phyloP scores from a whole-genome alignment of 805 yeast species.

The Metschnikowia proteae region DNA sequence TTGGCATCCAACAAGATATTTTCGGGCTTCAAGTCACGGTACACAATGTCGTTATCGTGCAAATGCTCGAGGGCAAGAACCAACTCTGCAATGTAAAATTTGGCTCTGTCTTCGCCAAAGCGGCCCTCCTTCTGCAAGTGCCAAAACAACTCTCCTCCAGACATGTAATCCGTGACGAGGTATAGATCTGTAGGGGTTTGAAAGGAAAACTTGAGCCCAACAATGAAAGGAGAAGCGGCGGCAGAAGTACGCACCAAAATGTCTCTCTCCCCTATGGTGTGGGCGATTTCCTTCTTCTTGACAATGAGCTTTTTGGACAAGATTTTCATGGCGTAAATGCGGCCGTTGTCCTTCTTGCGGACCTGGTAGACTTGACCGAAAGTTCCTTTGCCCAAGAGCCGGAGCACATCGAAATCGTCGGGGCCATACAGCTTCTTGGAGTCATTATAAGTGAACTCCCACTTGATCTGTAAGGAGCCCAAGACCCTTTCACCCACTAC shows the following conservation, averaged over 20 bases:
- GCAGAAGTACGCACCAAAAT: slow-evolving; percentile 90
- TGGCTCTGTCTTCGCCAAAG: slow-evolving; percentile 89
- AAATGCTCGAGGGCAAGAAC: slow-evolving; percentile 90
- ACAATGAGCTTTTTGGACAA: slow-evolving; percentile 92
- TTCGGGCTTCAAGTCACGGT: slow-evolving; percentile 96
- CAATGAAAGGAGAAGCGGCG: slow-evolving; percentile 87
- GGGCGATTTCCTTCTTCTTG: slow-evolving; percentile 95
- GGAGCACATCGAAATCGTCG: slow-evolving; percentile 85
- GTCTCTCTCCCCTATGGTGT: slow-evolving; percentile 95
- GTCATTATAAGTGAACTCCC: slow-evolving; percentile 63
- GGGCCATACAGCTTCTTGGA: slow-evolving; percentile 84
- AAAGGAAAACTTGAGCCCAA: slow-evolving; percentile 91
- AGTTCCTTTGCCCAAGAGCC: slow-evolving; percentile 92
- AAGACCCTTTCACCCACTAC: slow-evolving; percentile 69
- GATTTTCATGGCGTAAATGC: slow-evolving; percentile 97
- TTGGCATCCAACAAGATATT: slow-evolving; percentile 92
- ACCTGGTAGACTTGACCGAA: slow-evolving; percentile 98
- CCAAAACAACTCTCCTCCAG: slow-evolving; percentile 97
- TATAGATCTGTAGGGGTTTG: slow-evolving; percentile 93
- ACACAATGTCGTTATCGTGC: slow-evolving; percentile 93
- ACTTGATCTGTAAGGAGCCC: slow-evolving; percentile 73
- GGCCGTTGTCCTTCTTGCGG: slow-evolving; percentile 78
- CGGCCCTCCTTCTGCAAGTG: slow-evolving; percentile 96
- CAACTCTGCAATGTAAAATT: slow-evolving; percentile 94
- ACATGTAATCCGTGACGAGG: slow-evolving; percentile 94